Percentiles rank a stretch among this genome's conserved stretches.
Conservation (phyloP, 163 green algal genomes). For the Scenedesmus sp. region DNA sequence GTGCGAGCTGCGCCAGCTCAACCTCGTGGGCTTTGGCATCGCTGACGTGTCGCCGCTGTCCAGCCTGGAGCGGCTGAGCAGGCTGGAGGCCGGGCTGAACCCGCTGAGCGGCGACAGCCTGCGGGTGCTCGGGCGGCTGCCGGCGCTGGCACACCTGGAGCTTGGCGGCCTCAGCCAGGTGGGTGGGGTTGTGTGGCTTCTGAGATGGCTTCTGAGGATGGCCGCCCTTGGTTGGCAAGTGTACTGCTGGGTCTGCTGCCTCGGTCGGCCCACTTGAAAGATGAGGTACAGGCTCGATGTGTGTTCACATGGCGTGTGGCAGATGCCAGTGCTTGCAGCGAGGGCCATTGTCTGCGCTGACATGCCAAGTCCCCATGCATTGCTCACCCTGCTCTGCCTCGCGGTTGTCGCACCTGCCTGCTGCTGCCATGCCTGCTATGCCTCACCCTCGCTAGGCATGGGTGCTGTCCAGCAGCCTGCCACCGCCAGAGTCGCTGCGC, state of each 20-base stretch:
- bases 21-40: slow-evolving; percentile 26
- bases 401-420: background rate
- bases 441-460: background rate
- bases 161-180: slow-evolving; percentile 26
- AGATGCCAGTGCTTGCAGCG: background rate
- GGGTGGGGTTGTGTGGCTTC: background rate
- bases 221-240: no score
- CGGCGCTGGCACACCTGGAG: slow-evolving; percentile 22
- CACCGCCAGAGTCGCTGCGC: background rate
- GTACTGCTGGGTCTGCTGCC: no score
- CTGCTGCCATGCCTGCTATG: background rate
- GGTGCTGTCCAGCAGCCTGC: slow-evolving; percentile 17
- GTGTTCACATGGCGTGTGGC: background rate
- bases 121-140: slow-evolving; percentile 8
- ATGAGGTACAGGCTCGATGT: background rate
- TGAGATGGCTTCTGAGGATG: no score
- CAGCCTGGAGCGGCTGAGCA: background rate
- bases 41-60: slow-evolving; percentile 9
- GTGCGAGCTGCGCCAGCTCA: slow-evolving; percentile 7
- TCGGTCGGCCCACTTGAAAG: background rate
- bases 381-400: background rate
- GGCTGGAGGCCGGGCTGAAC: slow-evolving; percentile 30
- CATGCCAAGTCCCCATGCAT: no score
- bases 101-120: slow-evolving; percentile 5
- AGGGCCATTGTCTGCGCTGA: background rate